phyloP scores from a whole-genome alignment of 108 stramenopile genomes.

The Fistulifera solaris region DNA sequence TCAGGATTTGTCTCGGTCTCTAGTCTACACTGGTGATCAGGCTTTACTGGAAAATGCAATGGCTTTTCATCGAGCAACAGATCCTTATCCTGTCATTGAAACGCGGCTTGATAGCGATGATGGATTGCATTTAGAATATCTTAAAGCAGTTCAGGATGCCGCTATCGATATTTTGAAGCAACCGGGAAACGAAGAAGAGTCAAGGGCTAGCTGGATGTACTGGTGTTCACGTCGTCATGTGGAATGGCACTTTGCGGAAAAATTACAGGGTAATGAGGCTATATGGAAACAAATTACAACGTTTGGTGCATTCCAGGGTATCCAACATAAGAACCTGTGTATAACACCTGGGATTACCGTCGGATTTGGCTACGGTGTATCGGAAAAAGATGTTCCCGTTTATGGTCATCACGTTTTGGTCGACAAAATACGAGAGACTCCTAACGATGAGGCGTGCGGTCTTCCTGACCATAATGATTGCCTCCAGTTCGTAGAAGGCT shows the following conservation, averaged over 20 bases:
- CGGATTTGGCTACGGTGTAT: conserved; percentile 55
- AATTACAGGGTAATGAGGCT: conserved; percentile 11
- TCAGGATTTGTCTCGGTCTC: conserved; percentile 26
- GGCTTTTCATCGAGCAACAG: conserved; percentile 14
- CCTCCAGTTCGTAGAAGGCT: conserved; percentile 36
- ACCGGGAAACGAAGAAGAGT: neutral
- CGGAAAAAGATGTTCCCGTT: conserved; percentile 36
- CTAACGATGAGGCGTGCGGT: conserved; percentile 3
- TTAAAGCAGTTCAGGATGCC: conserved; percentile 41
- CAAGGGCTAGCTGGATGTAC: conserved; percentile 40
- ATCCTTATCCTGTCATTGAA: conserved; percentile 49
- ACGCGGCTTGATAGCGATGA: conserved; percentile 82
- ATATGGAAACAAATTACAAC: conserved; percentile 2
- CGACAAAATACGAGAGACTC: neutral
- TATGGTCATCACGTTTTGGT: conserved; percentile 39
- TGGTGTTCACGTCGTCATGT: conserved; percentile 66
- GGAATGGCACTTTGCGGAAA: conserved; percentile 42
- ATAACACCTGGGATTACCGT: conserved; percentile 73
- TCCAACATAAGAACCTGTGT: conserved; percentile 40
- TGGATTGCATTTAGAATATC: conserved; percentile 52
- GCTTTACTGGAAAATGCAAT: conserved; percentile 36
- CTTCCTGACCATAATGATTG: conserved; percentile 17
- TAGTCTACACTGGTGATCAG: conserved; percentile 26
- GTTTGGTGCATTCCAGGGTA: conserved; percentile 21
- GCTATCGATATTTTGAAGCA: conserved; percentile 36